These are phyloP conservation scores for Verticillium dahliae DNA, from an alignment of 2,329 filamentous ascomycete genomes.

Conservation along the genomic window DNA sequence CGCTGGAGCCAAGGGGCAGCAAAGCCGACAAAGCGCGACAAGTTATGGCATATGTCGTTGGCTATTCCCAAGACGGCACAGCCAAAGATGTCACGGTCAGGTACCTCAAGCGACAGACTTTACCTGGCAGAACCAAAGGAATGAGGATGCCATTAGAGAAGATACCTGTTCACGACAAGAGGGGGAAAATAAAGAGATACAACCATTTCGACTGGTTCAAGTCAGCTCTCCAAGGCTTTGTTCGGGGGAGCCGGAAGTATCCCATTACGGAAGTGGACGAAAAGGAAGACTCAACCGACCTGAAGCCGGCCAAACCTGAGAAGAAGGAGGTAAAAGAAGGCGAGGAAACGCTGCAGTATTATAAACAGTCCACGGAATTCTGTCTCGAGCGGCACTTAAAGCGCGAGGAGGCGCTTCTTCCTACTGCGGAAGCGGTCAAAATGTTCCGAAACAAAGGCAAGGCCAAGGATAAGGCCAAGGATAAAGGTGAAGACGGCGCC, in stretches of 20 bases:
- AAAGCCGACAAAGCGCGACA: slow-evolving; percentile 84
- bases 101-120: slow-evolving; percentile 74
- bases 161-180: slow-evolving; percentile 68
- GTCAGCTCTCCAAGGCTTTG: slow-evolving; percentile 68
- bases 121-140: slow-evolving; percentile 87
- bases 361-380: slow-evolving; percentile 80
- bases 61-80: slow-evolving; percentile 74
- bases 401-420: slow-evolving; percentile 80
- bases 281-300: slow-evolving; percentile 69
- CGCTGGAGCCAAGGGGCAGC: slow-evolving; percentile 74
- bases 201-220: slow-evolving; percentile 88
- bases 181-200: slow-evolving; percentile 70
- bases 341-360: slow-evolving; percentile 78
- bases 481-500: slow-evolving; percentile 47
- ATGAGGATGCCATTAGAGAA: slow-evolving; percentile 73
- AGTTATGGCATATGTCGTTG: slow-evolving; percentile 83
- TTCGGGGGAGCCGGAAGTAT: slow-evolving; percentile 35
- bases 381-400: slow-evolving; percentile 81
- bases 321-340: slow-evolving; percentile 69
- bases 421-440: slow-evolving; percentile 62
- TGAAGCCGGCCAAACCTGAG: slow-evolving; percentile 65
- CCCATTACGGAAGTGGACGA: slow-evolving; percentile 68
- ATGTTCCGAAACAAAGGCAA: slow-evolving; percentile 71
- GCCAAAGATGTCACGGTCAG: slow-evolving; percentile 93
- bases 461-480: slow-evolving; percentile 57